Evolutionary conservation across 805 yeast species (phyloP), one percentile per base, ranked within the genome.

Genomic region (Candida orba): DNA sequence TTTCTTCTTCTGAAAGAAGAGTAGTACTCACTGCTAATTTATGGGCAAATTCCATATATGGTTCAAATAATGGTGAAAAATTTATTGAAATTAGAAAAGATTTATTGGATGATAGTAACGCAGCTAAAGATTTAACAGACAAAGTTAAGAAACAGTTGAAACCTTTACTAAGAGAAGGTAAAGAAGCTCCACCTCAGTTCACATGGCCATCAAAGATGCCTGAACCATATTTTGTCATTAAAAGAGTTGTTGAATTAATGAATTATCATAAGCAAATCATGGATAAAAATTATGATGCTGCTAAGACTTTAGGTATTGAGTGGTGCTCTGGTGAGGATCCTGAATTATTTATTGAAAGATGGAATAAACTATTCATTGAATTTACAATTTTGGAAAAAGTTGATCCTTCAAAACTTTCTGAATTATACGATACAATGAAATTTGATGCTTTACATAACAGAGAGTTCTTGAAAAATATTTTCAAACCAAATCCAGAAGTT

Each of bases 241-340:
- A 88, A 58, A 72, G 96, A 50, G 99, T 93, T 24, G 95, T 93
- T 35, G 96, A 89, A 56, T 71, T 93, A 57, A 91, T 93, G 98
- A 88, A 81, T 62, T 89, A 84, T 64, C 97, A 93, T 61, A 80
- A 80, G 34, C 76, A 73, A 52, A 78, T 93, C 41, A 80, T 93
- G 95, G 82, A 80, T 43, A 76, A 81, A 63, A 90, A 90, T 58
- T 88, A 82, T 55, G 73, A 71, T 34, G 69, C 78, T 40, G 77
- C 78, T 48, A 79, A 73, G 27, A 63, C 65, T 4, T 78, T 89
- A 67, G 96, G 88, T 62, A 63, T 73, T 12, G 72, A 78, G 41
- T 93, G 99, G 99, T 93, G 99, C 59, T 90, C 98, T 64, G 90
- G 89, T 18, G 99, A 93, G 62, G 97, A 93, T 60, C 89, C 99